Evolutionary conservation across 768 basidiomycete genomes (phyloP), one percentile per base, ranked within the genome.

Genomic region (Calvatia gigantea): DNA sequence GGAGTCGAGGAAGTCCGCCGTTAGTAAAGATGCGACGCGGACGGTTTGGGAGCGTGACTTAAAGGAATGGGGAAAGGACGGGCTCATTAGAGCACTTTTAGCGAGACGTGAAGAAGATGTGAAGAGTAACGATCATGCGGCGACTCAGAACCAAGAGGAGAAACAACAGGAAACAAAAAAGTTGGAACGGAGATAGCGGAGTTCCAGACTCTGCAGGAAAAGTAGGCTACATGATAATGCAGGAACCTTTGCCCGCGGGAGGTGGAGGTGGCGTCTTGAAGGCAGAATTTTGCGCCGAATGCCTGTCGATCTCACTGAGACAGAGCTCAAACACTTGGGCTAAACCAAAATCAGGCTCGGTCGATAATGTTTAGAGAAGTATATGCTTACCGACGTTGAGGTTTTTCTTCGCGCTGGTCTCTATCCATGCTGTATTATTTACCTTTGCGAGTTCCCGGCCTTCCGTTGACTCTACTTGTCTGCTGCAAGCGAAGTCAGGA

Each of bases 401-500:
- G 63, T 94, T 88, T 58, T 79, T 78, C 75, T 89, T 88, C 37
- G 93, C 89, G 62, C 88, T 91, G 4, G 91, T 90, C 74, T 94
- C 93, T 28, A 92, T 77, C 81, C 87, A 94, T 6, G 86, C 87
- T 3, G 89, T 84, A 39, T 85, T 77, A 62, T 84, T 83, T 60
- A 74, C 73, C 60, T 80, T 75, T 12, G 93, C 93, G 29, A 94
- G 75, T 47, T 79, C 76, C 68, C 89, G 76, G 21, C 85, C 92
- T 63, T 92, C 89, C 9, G 71, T 68, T 4, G 78, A 65, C 51
- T 77, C 72, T 21, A 94, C 86, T 74, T 90, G 87, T 64, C 90
- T 85, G 63, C 71, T 80, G 51, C 60, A 60, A 57, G 63, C 29
- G 50, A 19, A 38, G 46, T 55, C 37, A 69, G 67, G 61, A 67